phyloP scores from a whole-genome alignment of 305 asterid species.

The Solanum aculeatissimum region DNA sequence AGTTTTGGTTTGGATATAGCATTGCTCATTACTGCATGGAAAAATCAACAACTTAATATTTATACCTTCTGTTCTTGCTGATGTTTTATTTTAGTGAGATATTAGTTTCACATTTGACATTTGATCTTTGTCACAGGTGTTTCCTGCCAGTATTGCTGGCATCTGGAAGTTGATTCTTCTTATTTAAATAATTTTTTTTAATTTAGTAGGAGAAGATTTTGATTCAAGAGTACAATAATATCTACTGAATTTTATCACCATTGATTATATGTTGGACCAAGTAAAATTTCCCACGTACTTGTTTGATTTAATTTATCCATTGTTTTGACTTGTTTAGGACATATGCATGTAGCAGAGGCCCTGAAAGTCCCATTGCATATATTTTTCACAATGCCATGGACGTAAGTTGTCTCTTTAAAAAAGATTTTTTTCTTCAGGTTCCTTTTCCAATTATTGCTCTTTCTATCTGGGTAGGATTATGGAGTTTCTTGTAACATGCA shows the following conservation, averaged over 20 bases:
- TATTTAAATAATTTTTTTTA: not conserved
- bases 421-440: not conserved
- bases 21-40: not conserved
- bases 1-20: not conserved
- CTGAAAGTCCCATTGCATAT: slow-evolving; percentile 75
- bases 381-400: slow-evolving; percentile 98
- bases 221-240: not conserved
- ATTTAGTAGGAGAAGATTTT: not conserved
- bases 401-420: slow-evolving; percentile 44
- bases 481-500: not conserved
- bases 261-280: not conserved
- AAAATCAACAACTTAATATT: not conserved
- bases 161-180: not conserved
- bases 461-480: not conserved
- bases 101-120: not conserved
- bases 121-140: not conserved
- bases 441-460: not conserved
- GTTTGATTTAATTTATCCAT: not conserved
- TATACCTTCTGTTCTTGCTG: not conserved
- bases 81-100: not conserved
- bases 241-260: not conserved
- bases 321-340: slow-evolving; percentile 39
- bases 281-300: not conserved
- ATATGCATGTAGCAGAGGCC: slow-evolving; percentile 85
- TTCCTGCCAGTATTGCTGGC: not conserved